A percentile compares a stretch with the other conserved stretches of the same genome.
Evolutionary conservation across 441 rosid species (phyloP).

Genomic region (Pelargonium myrrhifolium): DNA sequence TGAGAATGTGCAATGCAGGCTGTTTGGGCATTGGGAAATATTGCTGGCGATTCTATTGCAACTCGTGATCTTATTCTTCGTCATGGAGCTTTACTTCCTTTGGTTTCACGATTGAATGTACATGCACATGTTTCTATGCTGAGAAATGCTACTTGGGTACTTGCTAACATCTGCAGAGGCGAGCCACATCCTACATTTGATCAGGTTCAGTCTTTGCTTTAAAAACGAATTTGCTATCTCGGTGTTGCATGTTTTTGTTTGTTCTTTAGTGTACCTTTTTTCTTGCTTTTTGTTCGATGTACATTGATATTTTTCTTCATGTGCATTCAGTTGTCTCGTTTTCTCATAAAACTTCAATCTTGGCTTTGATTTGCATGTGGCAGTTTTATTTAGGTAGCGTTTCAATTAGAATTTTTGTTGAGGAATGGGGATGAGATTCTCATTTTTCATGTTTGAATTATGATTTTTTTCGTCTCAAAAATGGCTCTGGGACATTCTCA

Average conservation of each 20-base stretch:
- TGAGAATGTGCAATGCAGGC: not conserved
- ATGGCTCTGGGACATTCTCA: too few relatives aligned
- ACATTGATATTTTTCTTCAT: too few relatives aligned
- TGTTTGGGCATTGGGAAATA: constrained; percentile 1
- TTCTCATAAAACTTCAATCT: too few relatives aligned
- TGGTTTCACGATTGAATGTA: not conserved
- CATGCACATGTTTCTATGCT: not conserved
- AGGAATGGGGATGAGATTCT: too few relatives aligned
- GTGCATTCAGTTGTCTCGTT: too few relatives aligned
- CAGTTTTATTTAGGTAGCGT: too few relatives aligned
- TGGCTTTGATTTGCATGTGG: too few relatives aligned
- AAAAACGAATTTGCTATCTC: not conserved
- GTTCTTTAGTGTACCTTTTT: not conserved
- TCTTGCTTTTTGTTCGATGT: not conserved
- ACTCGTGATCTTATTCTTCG: not conserved
- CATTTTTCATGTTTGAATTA: too few relatives aligned
- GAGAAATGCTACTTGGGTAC: not conserved
- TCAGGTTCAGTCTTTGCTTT: not conserved
- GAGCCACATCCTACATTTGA: not conserved
- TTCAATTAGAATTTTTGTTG: too few relatives aligned
- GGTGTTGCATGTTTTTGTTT: too few relatives aligned
- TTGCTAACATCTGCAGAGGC: constrained; percentile 1
- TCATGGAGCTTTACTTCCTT: not conserved
- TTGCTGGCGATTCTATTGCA: not conserved
- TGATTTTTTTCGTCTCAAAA: too few relatives aligned